Base-by-base conservation (phyloP, 768 basidiomycete genomes). In the Russula griseocarnosa region DNA sequence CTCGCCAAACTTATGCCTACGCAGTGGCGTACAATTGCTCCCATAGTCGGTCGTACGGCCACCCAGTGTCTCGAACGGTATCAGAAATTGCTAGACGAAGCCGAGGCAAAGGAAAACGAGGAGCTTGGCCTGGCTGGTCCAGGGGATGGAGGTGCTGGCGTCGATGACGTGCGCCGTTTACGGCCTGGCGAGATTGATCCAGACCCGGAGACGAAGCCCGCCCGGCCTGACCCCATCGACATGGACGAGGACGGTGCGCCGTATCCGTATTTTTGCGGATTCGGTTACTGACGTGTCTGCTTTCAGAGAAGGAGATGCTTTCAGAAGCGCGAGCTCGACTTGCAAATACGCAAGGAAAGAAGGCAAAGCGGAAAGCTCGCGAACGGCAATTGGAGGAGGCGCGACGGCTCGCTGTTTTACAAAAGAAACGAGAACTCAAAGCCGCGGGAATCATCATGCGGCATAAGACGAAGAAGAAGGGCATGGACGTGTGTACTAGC, bases 1-100 rank as follows among this genome's bases (percentile, higher is more conserved):
- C 85, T 98, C 26, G 97, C 97, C 49, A 98, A 98, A 76, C 81
- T 98, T 64, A 99, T 98, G 94, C 97, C 97, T 0, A 98, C 97
- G 0, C 97, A 99, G 79, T 99, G 97, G 97, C 88, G 97, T 32
- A 98, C 97, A 26, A 96, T 99, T 69, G 95, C 97, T 5, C 97
- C 97, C 55, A 96, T 97, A 66, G 97, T 99, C 61, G 97, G 97
- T 47, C 85, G 97, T 32, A 98, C 97, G 1, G 97, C 97, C 0
- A 96, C 92, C 0, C 97, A 99, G 73, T 99, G 97, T 78, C 77
- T 98, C 34, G 97, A 99, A 74, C 87, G 97, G 38, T 99, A 99
- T 76, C 97, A 99, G 74, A 98, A 96, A 74, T 81, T 99, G 5
- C 78, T 98, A 36, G 97, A 99, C 74, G 97, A 98, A 72, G 97